Evolutionary conservation across 2,329 filamentous ascomycete species (phyloP), one percentile per base, ranked within the genome.

Genomic region (Pyrenophora teres): DNA sequence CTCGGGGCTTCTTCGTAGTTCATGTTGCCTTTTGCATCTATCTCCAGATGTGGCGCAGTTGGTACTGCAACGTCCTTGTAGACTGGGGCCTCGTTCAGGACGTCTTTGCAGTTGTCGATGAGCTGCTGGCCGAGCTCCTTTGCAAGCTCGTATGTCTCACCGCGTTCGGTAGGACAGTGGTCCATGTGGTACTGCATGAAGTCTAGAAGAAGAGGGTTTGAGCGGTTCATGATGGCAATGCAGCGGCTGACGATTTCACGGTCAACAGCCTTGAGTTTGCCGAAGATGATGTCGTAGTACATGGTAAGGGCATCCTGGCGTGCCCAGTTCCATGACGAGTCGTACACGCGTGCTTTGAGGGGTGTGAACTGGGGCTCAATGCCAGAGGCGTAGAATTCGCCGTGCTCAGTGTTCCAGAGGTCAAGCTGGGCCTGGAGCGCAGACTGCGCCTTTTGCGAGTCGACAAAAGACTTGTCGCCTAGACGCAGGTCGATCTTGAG

Each of bases 101-200:
- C 92, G 23, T 99, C 94, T 73, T 89, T 92, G 81, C 94, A 97
- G 80, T 99, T 99, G 74, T 97, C 90, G 64, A 99, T 96, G 47
- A 99, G 87, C 78, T 95, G 90, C 70, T 90, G 83, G 31, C 91
- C 93, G 19, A 99, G 88, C 76, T 94, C 87, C 79, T 99, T 96
- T 37, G 94, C 94, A n/a, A 99, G 86, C 77, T 94, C 85, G 77
- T 99, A 99, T 1, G 94, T 99, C 79, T 99, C 94, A 52, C 94
- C 94, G 43, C 93, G 88, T 71, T 99, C 92, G 0, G 92, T 92
- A 0, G 94, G 94, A 79, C 93, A 97, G 80, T 97, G 94, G 69
- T 99, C 94, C 69, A 99, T 99, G 78, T 99, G 94, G 68, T 99
- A 97, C 74, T 99, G 94, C 94, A 99, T 99, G 77, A 97, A 99